phyloP scores from a whole-genome alignment of 495 filamentous ascomycete genomes.

The Aspergillus nanangensis region DNA sequence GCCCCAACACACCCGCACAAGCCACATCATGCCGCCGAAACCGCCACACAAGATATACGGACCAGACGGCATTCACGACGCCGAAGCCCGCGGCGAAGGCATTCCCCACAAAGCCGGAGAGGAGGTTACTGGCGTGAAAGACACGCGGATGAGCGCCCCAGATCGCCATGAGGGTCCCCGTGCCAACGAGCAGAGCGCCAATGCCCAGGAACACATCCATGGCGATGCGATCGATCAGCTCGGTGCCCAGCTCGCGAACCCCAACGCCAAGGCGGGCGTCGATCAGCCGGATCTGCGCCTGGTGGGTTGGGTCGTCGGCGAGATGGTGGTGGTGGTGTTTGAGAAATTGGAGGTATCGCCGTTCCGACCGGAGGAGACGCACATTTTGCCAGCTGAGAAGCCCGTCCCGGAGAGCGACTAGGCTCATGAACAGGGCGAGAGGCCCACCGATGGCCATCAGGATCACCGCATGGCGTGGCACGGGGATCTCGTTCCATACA shows the following conservation, averaged over 20 bases:
- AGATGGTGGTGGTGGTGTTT: not conserved
- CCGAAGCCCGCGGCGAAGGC: constrained; percentile 39
- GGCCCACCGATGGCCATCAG: constrained; percentile 49
- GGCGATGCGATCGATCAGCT: constrained; percentile 41
- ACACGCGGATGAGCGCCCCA: constrained; percentile 36
- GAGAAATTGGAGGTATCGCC: constrained; percentile 21
- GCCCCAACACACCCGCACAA: not conserved
- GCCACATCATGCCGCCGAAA: constrained; percentile 26
- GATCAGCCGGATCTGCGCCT: constrained; percentile 12
- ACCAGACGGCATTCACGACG: constrained; percentile 42
- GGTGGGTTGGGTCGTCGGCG: constrained; percentile 10
- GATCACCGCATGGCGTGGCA: constrained; percentile 38
- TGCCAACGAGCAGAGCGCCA: constrained; percentile 42
- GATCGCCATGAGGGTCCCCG: constrained; percentile 48
- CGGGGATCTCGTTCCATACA: constrained; percentile 47
- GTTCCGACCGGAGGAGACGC: constrained; percentile 33
- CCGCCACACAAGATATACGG: constrained; percentile 28
- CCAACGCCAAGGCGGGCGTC: constrained; percentile 34
- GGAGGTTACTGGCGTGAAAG: constrained; percentile 40
- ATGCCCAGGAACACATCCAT: constrained; percentile 45
- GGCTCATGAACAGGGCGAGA: constrained; percentile 35
- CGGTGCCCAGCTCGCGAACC: constrained; percentile 38
- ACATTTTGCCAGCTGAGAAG: constrained; percentile 41
- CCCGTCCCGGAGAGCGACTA: constrained; percentile 40
- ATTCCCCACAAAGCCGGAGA: constrained; percentile 49